Percentiles rank a stretch among this genome's conserved stretches.
Evolutionary conservation across 306 rosid species (phyloP).

Genomic region (Begonia loranthoides): DNA sequence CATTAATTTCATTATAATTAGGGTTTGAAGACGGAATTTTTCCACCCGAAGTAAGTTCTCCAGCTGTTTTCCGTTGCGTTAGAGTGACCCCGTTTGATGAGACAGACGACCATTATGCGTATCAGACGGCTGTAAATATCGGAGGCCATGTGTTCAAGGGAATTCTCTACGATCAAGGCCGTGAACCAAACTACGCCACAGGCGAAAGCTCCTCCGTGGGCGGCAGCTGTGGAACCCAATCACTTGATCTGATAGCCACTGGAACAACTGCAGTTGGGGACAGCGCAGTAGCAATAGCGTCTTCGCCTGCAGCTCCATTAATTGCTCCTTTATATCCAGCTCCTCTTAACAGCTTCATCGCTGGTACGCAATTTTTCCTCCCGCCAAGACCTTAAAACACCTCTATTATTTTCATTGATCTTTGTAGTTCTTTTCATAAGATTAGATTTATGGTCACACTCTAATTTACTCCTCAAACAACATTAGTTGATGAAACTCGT

Average conservation of each 20-base stretch:
- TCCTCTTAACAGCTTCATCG: constrained; percentile 42
- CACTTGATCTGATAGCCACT: constrained; percentile 21
- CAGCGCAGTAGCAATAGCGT: constrained; percentile 7
- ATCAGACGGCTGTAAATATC: constrained; percentile 55
- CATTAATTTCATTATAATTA: neutral
- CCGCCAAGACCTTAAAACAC: constrained; percentile 43
- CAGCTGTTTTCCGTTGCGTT: constrained; percentile 49
- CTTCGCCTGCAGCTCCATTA: too few relatives aligned
- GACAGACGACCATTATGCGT: constrained; percentile 38
- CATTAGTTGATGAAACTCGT: too few relatives aligned
- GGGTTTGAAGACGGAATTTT: constrained; percentile 40
- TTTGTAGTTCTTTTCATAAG: constrained; percentile 13
- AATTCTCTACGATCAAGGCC: constrained; percentile 50
- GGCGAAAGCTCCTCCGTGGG: constrained; percentile 27
- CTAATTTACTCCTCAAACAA: neutral
- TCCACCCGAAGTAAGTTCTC: constrained; percentile 32
- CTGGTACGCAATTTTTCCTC: constrained; percentile 76
- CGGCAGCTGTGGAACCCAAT: constrained; percentile 15
- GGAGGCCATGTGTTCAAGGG: constrained; percentile 60
- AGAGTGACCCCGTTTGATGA: constrained; percentile 43
- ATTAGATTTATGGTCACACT: constrained; percentile 14
- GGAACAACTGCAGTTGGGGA: neutral
- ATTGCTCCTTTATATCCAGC: constrained; percentile 44
- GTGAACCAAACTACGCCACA: constrained; percentile 18
- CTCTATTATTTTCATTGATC: constrained; percentile 3